phyloP scores from a whole-genome alignment of 495 filamentous ascomycete genomes.

The Sabuloglossum arenarium region DNA sequence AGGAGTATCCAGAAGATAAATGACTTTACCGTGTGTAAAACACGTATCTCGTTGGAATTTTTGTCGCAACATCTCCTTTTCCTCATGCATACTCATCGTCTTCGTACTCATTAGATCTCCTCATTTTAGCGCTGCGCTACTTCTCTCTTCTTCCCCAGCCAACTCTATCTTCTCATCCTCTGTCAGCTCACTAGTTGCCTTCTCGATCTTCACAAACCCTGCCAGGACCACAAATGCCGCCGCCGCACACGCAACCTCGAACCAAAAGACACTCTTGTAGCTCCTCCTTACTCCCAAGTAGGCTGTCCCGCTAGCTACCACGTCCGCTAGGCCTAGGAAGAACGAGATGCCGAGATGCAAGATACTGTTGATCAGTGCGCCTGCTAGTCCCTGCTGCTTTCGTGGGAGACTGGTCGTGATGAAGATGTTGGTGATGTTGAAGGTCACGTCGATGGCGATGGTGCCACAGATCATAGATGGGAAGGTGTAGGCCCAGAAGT shows the following conservation, averaged over 20 bases:
- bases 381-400: conserved; percentile 53
- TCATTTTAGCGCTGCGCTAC: too few species aligned
- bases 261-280: conserved; percentile 50
- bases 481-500: conserved; percentile 56
- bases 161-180: conserved; percentile 35
- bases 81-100: not conserved
- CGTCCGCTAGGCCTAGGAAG: conserved; percentile 56
- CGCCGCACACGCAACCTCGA: conserved; percentile 34
- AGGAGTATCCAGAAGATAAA: too few species aligned
- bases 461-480: conserved; percentile 69
- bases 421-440: conserved; percentile 69
- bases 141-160: conserved; percentile 5
- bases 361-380: conserved; percentile 42
- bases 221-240: conserved; percentile 34
- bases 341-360: conserved; percentile 71
- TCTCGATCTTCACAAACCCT: conserved; percentile 39
- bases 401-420: conserved; percentile 55
- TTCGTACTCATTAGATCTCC: not conserved
- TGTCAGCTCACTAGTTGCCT: conserved; percentile 49
- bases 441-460: conserved; percentile 65
- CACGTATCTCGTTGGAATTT: too few species aligned
- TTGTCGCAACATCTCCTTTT: too few species aligned
- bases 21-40: too few species aligned
- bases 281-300: conserved; percentile 22
- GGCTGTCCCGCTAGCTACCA: conserved; percentile 11